Conservation (phyloP, 306 rosid species). For the Spatholobus suberectus region DNA sequence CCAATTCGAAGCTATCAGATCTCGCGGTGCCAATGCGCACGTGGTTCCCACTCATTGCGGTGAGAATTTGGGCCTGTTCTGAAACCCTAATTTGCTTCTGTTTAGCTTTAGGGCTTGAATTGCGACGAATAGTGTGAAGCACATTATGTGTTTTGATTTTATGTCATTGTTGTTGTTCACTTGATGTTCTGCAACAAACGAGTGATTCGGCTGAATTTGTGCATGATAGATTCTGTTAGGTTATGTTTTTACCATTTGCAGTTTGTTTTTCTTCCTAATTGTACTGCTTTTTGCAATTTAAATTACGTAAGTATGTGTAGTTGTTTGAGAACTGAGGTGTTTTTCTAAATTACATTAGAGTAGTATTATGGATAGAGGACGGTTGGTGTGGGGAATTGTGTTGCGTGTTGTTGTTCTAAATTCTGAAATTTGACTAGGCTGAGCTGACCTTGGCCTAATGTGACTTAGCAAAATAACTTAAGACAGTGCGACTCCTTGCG, state of each 20-base stretch:
- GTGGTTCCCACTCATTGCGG: conserved; percentile 92
- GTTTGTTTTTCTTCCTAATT: neutral
- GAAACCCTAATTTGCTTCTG: conserved; percentile 45
- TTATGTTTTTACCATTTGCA: neutral
- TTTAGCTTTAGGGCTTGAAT: neutral
- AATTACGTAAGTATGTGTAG: neutral
- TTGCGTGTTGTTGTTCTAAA: neutral
- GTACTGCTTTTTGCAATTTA: neutral
- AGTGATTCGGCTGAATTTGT: conserved; percentile 27
- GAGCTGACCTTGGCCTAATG: neutral
- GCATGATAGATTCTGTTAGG: conserved; percentile 26
- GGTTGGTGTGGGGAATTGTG: neutral
- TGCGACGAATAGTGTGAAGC: conserved; percentile 24
- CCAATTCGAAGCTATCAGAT: conserved; percentile 77
- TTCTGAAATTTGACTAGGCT: conserved; percentile 7
- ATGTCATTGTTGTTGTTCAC: neutral
- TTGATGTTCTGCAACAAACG: neutral
- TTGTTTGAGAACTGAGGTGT: neutral
- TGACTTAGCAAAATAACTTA: conserved; percentile 20
- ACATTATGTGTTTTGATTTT: neutral
- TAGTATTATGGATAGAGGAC: neutral
- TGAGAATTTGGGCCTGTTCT: conserved; percentile 46
- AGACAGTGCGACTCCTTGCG: neutral
- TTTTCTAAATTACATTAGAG: neutral
- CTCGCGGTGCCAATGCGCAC: conserved; percentile 74